These are phyloP conservation scores for Cenchrus fungigraminus DNA, from an alignment of 176 grass and related monocot genomes.

Conservation along the genomic window DNA sequence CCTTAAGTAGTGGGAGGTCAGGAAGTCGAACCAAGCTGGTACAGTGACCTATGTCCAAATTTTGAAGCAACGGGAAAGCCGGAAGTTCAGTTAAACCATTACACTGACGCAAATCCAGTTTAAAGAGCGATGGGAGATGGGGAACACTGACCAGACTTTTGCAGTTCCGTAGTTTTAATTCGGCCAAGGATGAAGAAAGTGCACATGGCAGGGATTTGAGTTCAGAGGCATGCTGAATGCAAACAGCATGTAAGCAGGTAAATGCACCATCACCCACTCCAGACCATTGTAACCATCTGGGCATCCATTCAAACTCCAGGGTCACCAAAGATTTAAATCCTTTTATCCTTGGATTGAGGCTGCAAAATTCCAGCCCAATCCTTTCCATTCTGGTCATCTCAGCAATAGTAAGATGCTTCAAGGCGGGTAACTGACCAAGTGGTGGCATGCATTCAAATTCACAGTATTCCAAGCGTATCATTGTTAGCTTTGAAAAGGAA, in stretches of 20 bases:
- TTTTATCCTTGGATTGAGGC: not conserved
- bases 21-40: not conserved
- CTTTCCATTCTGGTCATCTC: conserved; percentile 1
- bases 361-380: conserved; percentile 25
- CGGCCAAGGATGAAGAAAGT: not conserved
- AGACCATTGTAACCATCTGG: conserved; percentile 8
- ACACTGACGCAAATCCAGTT: not conserved
- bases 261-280: conserved; percentile 19
- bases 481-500: conserved; percentile 11
- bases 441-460: conserved; percentile 17
- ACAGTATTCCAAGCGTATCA: not conserved
- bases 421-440: conserved; percentile 23
- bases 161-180: not conserved
- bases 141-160: conserved; percentile 6
- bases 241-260: not conserved
- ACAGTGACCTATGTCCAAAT: conserved; percentile 13
- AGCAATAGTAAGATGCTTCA: not conserved
- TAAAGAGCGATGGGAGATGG: not conserved
- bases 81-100: not conserved
- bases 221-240: conserved; percentile 4
- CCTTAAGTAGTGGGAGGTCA: conserved; percentile 10
- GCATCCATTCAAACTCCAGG: not conserved
- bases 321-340: conserved; percentile 19
- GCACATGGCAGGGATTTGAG: conserved; percentile 12
- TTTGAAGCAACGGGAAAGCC: not conserved